Conservation (phyloP, 192 early-diverging fungal species). For the Coemansia sp. region DNA sequence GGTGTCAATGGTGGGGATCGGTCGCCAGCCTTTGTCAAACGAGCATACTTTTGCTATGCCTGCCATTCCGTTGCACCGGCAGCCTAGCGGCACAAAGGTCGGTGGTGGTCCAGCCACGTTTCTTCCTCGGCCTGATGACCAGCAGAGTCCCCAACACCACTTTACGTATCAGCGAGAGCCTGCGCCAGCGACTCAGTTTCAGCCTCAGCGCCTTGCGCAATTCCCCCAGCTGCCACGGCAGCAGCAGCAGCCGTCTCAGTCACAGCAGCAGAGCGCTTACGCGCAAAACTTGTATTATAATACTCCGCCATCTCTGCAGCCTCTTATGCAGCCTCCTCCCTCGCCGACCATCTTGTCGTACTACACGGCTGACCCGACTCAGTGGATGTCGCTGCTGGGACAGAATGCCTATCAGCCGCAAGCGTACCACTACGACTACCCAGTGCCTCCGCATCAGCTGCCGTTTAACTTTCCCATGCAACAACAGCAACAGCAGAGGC, state of each 20-base stretch:
- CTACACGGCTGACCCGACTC: conserved; percentile 49
- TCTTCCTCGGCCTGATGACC: conserved; percentile 7
- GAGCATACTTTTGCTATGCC: conserved; percentile 33
- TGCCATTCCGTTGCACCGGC: conserved; percentile 17
- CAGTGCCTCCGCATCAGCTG: conserved; percentile 31
- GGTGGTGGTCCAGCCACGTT: not conserved
- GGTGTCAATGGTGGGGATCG: not conserved
- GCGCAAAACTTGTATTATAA: conserved; percentile 28
- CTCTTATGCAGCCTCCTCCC: conserved; percentile 56
- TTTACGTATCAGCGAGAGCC: not conserved
- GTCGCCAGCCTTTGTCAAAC: conserved; percentile 15
- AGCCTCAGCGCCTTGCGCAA: conserved; percentile 4
- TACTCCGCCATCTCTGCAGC: conserved; percentile 33
- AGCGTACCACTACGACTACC: conserved; percentile 50
- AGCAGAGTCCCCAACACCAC: conserved; percentile 12
- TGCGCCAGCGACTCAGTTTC: not conserved
- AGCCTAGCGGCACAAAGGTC: not conserved
- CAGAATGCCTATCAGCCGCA: conserved; percentile 46
- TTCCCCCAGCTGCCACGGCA: not conserved
- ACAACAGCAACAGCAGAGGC: conserved; percentile 28
- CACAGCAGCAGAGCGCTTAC: conserved; percentile 17
- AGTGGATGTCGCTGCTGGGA: conserved; percentile 50
- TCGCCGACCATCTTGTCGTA: conserved; percentile 59
- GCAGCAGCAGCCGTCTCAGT: conserved; percentile 16
- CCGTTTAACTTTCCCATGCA: conserved; percentile 32